Percentiles rank a stretch among this genome's conserved stretches.
Conservation (phyloP, 805 yeast genomes). For the Pichia ethanolica region DNA sequence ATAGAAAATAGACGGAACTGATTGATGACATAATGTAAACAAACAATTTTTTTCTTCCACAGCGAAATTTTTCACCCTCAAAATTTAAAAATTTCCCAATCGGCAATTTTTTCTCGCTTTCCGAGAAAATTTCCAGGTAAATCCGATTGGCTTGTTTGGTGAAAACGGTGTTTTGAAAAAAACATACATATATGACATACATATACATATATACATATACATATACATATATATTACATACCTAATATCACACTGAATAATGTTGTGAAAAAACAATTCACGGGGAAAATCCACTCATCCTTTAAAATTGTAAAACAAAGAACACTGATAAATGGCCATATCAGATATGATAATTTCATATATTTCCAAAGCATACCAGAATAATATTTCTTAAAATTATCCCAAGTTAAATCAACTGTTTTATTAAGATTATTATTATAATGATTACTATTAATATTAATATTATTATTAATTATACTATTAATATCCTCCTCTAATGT, state of each 20-base stretch:
- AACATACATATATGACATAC: not conserved
- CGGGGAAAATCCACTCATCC: slow-evolving; percentile 45
- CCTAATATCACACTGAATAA: slow-evolving; percentile 43
- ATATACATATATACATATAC: no score
- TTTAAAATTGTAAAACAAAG: slow-evolving; percentile 44
- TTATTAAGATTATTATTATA: no score
- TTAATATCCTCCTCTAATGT: no score
- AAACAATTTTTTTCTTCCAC: no score
- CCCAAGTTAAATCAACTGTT: slow-evolving; percentile 4
- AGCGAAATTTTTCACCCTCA: no score
- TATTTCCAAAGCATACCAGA: slow-evolving; percentile 36
- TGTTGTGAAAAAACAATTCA: slow-evolving; percentile 49
- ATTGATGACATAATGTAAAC: no score
- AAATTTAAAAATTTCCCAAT: no score
- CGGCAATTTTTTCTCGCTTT: no score
- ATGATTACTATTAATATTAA: not conserved
- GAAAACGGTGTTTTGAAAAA: not conserved
- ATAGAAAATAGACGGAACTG: no score
- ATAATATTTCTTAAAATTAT: slow-evolving; percentile 1
- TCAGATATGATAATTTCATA: slow-evolving; percentile 44
- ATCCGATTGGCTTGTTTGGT: no score
- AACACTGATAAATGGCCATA: slow-evolving; percentile 54
- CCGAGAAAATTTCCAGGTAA: no score
- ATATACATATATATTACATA: not conserved
- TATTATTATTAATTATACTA: not conserved